Evolutionary conservation across 106 monocot genomes (phyloP), one percentile per base, ranked within the genome.

Genomic region (Allium sativum): DNA sequence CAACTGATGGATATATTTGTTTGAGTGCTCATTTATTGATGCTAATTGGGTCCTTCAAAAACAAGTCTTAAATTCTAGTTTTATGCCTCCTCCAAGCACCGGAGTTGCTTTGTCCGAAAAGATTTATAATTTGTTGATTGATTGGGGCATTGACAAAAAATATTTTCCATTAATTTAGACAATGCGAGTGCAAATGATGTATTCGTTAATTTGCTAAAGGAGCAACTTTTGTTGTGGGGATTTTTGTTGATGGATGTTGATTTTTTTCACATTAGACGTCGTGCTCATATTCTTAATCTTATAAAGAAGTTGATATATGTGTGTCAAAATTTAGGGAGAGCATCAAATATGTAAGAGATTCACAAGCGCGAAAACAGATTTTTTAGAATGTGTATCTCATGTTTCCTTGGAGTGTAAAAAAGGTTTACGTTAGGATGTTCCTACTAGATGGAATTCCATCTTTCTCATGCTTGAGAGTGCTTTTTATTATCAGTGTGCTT

Each of bases 1-100:
- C 53, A 54, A 48, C 67, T n/a, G 53, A 67, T 31, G n/a, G 8
- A 22, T 67, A 53, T 67, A 44, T 67, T 17, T 55, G 67, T 41
- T 52, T 67, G 42, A 67, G 18, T n/a, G 53, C 53, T 12, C 67
- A 67, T 67, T 67, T 55, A 53, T 67, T 55, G 67, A 67, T 55
- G 55, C 53, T 18, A 55, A 67, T 9, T 67, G 67, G 67, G 40
- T 42, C 21, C 45, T 67, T 17, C 31, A 67, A 41, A 67, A 67
- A 55, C 53, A 42, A 55, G 45, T 67, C 14, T 44, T 67, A 44
- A 67, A 42, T 52, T 67, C 53, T 44, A 18, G 19, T 21, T 67
- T 67, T 5, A 67, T 53, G 52, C 54, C 67, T 17, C 67, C 67
- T 55, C 67, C 67, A 44, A n/a, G 18, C 53, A 52, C 22, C 17